Percentiles rank a stretch among this genome's conserved stretches.
Evolutionary conservation across 345 rosid genomes (phyloP).

Genomic region (Mercurialis annua): DNA sequence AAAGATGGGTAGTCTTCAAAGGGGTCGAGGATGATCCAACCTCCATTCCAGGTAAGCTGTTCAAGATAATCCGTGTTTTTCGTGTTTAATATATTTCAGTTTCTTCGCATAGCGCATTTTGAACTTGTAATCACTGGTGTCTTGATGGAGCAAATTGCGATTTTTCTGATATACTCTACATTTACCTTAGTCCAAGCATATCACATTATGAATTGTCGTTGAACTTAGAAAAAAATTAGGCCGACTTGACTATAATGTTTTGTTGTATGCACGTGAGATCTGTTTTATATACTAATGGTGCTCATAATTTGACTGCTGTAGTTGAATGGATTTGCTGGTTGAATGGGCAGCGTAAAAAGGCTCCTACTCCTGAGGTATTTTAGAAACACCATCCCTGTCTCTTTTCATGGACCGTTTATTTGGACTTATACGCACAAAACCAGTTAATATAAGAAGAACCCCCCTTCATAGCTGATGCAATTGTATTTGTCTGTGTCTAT

Average conservation of each 20-base stretch:
- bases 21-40: conserved; percentile 91
- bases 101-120: neutral
- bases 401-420: neutral
- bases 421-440: neutral
- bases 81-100: neutral
- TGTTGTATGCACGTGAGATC: neutral
- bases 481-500: neutral
- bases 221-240: neutral
- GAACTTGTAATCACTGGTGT: neutral
- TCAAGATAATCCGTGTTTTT: neutral
- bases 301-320: conserved; percentile 33
- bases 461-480: neutral
- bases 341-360: conserved; percentile 84
- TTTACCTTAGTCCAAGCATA: conserved; percentile 11
- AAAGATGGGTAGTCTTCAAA: conserved; percentile 85
- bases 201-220: conserved; percentile 3
- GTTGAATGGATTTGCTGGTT: conserved; percentile 99
- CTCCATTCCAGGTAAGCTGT: conserved; percentile 62
- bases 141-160: neutral
- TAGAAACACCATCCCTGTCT: neutral
- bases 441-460: neutral
- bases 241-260: neutral
- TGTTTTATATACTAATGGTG: conserved; percentile 10
- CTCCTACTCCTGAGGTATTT: conserved; percentile 82
- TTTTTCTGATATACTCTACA: neutral